Evolutionary conservation across 2,329 filamentous ascomycete genomes (phyloP).

Genomic region (Fusarium sp.): DNA sequence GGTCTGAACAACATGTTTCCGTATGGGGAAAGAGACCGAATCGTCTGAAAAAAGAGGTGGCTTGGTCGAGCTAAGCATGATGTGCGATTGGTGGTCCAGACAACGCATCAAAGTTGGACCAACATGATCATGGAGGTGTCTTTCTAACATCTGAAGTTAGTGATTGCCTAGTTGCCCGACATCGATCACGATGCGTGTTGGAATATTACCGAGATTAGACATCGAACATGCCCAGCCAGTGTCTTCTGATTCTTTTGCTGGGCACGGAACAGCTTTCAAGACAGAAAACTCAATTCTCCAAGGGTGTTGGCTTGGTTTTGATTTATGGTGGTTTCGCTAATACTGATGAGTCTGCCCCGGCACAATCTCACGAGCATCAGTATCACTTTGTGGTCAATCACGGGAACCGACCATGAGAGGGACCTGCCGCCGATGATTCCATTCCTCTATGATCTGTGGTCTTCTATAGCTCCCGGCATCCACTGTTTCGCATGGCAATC

Average conservation of each 20-base stretch:
- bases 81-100: not conserved
- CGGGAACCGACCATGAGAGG: not conserved
- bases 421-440: not conserved
- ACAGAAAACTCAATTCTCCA: conserved; percentile 8
- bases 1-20: not conserved
- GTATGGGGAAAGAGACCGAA: not conserved
- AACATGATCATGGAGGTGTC: not conserved
- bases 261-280: conserved; percentile 14
- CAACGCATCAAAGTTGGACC: not conserved
- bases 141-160: not conserved
- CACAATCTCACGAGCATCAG: not conserved
- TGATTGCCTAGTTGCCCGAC: not conserved
- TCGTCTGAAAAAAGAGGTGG: not conserved
- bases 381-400: not conserved
- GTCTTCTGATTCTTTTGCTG: conserved; percentile 1
- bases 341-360: not conserved
- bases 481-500: conserved; percentile 19
- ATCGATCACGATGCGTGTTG: not conserved
- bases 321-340: not conserved
- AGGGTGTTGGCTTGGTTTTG: not conserved
- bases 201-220: conserved; percentile 23
- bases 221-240: conserved; percentile 24
- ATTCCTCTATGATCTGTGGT: conserved; percentile 1
- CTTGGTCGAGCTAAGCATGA: not conserved
- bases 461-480: conserved; percentile 1